phyloP scores from a whole-genome alignment of 1,284 basidiomycete species.

The Sporisorium scitamineum region DNA sequence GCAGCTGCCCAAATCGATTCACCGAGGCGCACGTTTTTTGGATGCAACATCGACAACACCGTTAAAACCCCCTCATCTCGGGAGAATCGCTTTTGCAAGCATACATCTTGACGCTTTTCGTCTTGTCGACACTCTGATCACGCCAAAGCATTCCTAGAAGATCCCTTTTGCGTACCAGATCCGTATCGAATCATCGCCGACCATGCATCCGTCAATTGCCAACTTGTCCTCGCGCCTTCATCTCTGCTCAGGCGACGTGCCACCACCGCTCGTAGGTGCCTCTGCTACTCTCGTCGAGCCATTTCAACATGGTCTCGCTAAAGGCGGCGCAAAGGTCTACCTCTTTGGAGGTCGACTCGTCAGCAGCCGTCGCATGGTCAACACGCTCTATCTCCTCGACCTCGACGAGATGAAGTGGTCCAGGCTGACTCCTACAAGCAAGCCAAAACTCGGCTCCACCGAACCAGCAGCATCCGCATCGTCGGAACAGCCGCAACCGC shows the following conservation, averaged over 20 bases:
- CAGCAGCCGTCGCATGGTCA: conserved; percentile 61
- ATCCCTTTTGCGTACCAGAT: no score
- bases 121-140: background rate
- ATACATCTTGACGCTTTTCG: background rate
- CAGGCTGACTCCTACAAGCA: conserved; percentile 24
- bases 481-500: conserved; percentile 48
- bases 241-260: conserved; percentile 56
- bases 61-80: background rate
- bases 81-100: background rate
- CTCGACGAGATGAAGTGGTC: conserved; percentile 57
- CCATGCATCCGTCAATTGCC: conserved; percentile 51
- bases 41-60: background rate
- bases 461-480: conserved; percentile 1
- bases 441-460: background rate
- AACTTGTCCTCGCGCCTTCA: conserved; percentile 51
- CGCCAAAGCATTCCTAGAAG: no score
- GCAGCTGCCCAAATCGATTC: background rate
- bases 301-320: conserved; percentile 7
- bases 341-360: conserved; percentile 65
- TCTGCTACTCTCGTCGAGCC: conserved; percentile 60
- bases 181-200: background rate
- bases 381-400: conserved; percentile 59
- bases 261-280: conserved; percentile 63
- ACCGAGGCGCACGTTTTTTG: background rate
- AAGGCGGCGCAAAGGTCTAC: conserved; percentile 38